Conservation (phyloP, 345 rosid species). For the Acer campestre region DNA sequence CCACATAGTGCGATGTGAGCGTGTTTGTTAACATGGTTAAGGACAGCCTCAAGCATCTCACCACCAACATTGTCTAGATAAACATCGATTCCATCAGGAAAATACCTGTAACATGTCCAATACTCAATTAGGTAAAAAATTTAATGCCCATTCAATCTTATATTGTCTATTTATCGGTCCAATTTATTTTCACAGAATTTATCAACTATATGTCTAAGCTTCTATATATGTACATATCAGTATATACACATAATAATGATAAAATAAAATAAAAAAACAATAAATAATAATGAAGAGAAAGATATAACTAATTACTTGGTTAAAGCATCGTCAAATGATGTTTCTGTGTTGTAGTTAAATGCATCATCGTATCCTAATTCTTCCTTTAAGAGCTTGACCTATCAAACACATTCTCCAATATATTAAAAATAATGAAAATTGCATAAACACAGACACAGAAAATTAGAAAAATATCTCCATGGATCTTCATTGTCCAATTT, state of each 20-base stretch:
- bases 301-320: constrained; percentile 33
- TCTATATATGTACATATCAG: neutral
- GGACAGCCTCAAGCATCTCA: constrained; percentile 55
- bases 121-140: too few species aligned
- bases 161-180: too few species aligned
- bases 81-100: constrained; percentile 48
- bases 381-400: constrained; percentile 47
- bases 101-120: constrained; percentile 27
- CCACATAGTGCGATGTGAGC: constrained; percentile 45
- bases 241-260: neutral
- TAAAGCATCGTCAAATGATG: constrained; percentile 45
- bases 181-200: too few species aligned
- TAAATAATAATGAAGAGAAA: neutral
- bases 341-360: constrained; percentile 50
- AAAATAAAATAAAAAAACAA: neutral
- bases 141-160: too few species aligned
- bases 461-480: too few species aligned
- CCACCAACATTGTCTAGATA: constrained; percentile 60
- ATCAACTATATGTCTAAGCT: too few species aligned
- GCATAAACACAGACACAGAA: neutral
- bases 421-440: neutral
- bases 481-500: too few species aligned
- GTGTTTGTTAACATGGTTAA: constrained; percentile 42
- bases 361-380: constrained; percentile 57
- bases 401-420: neutral